Conservation (phyloP, 2,329 filamentous ascomycete genomes). For the Neofusicoccum parvum region DNA sequence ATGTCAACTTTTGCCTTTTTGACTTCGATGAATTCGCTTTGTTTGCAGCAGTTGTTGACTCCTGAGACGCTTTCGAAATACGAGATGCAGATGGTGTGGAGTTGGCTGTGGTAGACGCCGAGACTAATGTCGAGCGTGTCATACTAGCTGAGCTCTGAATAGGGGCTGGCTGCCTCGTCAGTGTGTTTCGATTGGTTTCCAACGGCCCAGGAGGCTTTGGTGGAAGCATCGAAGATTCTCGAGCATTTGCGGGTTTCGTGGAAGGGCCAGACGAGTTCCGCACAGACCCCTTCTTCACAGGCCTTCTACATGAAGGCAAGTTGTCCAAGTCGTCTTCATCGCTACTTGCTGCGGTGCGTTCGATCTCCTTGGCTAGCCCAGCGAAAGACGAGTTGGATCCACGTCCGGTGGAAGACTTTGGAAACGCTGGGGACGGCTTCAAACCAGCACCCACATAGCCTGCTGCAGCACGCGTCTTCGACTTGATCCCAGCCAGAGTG, state of each 20-base stretch:
- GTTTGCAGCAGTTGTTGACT: background rate
- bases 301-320: background rate
- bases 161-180: background rate
- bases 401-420: background rate
- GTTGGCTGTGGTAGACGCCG: background rate
- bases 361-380: conserved; percentile 20
- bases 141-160: background rate
- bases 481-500: conserved; percentile 22
- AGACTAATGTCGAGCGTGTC: background rate
- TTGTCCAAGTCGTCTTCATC: conserved; percentile 28
- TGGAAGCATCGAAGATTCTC: conserved; percentile 12
- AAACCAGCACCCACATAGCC: conserved; percentile 4
- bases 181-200: background rate
- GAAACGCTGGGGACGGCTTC: background rate
- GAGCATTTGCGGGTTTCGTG: background rate
- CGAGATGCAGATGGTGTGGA: background rate
- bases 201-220: background rate
- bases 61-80: background rate
- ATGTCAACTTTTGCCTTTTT: background rate
- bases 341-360: background rate
- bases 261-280: background rate
- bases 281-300: background rate
- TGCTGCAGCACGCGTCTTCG: conserved; percentile 22
- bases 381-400: background rate
- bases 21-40: background rate